phyloP scores from a whole-genome alignment of 1,139 yeast genomes.

The Saccharomyces hybrid region DNA sequence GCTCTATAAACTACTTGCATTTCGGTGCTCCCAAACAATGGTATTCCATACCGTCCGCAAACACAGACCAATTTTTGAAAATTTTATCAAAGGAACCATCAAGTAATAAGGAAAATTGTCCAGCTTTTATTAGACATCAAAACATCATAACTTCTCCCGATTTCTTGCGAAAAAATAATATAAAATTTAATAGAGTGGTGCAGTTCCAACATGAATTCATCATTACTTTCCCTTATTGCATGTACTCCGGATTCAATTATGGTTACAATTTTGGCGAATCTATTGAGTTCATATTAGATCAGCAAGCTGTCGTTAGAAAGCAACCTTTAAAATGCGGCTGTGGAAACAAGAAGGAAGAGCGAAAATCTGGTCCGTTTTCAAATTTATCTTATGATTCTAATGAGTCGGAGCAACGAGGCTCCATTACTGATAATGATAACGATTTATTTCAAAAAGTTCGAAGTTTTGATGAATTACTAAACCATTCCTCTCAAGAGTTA shows the following conservation, averaged over 20 bases:
- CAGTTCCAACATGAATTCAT: constrained; percentile 69
- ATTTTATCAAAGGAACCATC: constrained; percentile 19
- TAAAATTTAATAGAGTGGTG: constrained; percentile 54
- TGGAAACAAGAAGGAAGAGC: constrained; percentile 65
- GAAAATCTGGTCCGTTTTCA: constrained; percentile 40
- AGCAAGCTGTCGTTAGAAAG: constrained; percentile 65
- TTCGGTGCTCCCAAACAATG: constrained; percentile 89
- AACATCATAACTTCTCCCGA: constrained; percentile 52
- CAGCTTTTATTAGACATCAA: not conserved
- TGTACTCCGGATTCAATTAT: constrained; percentile 77
- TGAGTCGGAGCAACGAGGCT: not conserved
- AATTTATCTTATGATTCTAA: not conserved
- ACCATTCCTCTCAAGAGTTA: constrained; percentile 14
- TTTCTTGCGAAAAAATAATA: constrained; percentile 46
- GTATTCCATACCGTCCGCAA: constrained; percentile 57
- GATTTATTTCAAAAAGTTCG: constrained; percentile 12
- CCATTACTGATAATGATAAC: constrained; percentile 3
- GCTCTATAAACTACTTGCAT: constrained; percentile 73
- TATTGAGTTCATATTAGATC: constrained; percentile 73
- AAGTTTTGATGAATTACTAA: constrained; percentile 17
- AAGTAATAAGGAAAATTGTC: not conserved
- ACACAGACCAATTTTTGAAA: constrained; percentile 19
- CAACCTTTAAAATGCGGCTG: constrained; percentile 61
- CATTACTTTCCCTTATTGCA: constrained; percentile 75
- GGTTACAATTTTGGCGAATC: constrained; percentile 81